phyloP scores from a whole-genome alignment of 768 basidiomycete genomes.

The Serpula lacrymans region DNA sequence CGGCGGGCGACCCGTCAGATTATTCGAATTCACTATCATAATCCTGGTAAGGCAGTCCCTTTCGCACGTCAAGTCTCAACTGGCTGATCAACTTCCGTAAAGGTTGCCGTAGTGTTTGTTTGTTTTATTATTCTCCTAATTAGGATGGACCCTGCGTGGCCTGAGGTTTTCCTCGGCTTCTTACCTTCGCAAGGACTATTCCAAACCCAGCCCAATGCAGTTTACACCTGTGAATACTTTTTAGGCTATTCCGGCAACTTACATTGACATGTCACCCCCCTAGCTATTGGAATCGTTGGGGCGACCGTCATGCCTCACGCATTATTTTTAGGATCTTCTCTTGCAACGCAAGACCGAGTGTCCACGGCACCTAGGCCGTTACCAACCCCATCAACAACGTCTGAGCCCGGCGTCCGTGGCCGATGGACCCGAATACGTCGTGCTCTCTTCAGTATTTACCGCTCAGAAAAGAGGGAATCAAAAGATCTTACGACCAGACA shows the following conservation, averaged over 20 bases:
- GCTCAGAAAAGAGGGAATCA: constrained; percentile 3
- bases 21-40: constrained; percentile 37
- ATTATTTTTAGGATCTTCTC: constrained; percentile 49
- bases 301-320: constrained; percentile 63
- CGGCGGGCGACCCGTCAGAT: constrained; percentile 28
- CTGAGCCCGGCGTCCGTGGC: background rate
- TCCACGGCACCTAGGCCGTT: constrained; percentile 12
- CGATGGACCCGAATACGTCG: constrained; percentile 1
- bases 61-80: constrained; percentile 1
- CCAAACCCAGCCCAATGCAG: constrained; percentile 34
- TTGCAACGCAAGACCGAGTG: constrained; percentile 48
- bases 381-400: constrained; percentile 5
- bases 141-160: constrained; percentile 38
- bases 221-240: constrained; percentile 27
- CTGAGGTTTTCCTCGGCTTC: constrained; percentile 39
- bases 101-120: constrained; percentile 24
- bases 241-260: constrained; percentile 4
- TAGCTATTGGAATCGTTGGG: constrained; percentile 39
- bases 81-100: background rate
- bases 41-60: constrained; percentile 23
- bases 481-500: constrained; percentile 9
- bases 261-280: constrained; percentile 21
- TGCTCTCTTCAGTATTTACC: constrained; percentile 7
- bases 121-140: constrained; percentile 41
- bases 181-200: constrained; percentile 30